These are phyloP conservation scores for Pyrenochaeta sp. DNA, from an alignment of 2,329 filamentous ascomycete genomes.

Conservation along the genomic window DNA sequence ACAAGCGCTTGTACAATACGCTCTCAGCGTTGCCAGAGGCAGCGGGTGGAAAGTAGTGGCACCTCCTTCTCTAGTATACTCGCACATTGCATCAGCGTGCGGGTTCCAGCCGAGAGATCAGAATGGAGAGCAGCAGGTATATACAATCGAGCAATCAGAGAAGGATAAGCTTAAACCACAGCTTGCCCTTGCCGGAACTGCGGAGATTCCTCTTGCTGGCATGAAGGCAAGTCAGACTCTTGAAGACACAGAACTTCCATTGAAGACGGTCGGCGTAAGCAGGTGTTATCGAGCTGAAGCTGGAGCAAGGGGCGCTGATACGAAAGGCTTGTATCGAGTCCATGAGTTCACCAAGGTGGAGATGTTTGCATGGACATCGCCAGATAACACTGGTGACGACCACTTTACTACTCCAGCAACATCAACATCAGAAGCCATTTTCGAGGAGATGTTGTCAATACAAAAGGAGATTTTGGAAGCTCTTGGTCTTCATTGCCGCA, in stretches of 20 bases:
- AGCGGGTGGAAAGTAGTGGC: constrained; percentile 82
- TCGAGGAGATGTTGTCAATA: constrained; percentile 85
- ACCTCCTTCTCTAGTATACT: constrained; percentile 90
- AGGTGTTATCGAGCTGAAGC: constrained; percentile 97
- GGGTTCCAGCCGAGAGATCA: constrained; percentile 94
- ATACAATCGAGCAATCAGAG: constrained; percentile 74
- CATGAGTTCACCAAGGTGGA: constrained; percentile 99
- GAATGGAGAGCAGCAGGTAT: constrained; percentile 91
- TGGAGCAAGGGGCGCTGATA: constrained; percentile 86
- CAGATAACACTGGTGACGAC: constrained; percentile 54
- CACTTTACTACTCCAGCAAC: constrained; percentile 40
- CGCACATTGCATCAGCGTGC: constrained; percentile 87
- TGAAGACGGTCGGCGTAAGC: constrained; percentile 83
- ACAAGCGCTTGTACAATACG: constrained; percentile 89
- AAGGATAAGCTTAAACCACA: constrained; percentile 71
- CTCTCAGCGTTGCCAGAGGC: constrained; percentile 74
- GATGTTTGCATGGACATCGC: constrained; percentile 89
- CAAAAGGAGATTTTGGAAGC: constrained; percentile 83
- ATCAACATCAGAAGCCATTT: constrained; percentile 65
- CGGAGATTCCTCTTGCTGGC: constrained; percentile 92
- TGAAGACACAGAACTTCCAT: constrained; percentile 71
- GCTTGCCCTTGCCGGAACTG: constrained; percentile 83
- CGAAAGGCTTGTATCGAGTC: constrained; percentile 93
- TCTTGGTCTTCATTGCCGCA: constrained; percentile 82
- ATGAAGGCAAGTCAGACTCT: constrained; percentile 82